Percentiles rank a stretch among this genome's conserved stretches.
These are phyloP conservation scores for Taiozyma sp. DNA, from an alignment of 1,139 yeast species.

Conservation along the genomic window DNA sequence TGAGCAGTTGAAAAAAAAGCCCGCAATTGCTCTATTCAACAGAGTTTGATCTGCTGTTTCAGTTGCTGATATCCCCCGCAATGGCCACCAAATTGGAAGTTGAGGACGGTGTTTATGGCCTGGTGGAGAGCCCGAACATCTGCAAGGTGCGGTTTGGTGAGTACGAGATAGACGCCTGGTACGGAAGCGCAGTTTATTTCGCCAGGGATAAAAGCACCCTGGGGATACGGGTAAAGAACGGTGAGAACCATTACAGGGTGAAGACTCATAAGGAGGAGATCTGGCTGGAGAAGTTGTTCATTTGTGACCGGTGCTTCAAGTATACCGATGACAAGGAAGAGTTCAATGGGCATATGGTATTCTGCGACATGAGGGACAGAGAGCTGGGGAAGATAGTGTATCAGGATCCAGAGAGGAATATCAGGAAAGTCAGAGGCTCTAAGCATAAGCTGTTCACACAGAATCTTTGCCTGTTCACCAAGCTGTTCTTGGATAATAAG, in stretches of 20 bases:
- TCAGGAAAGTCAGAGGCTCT: conserved; percentile 63
- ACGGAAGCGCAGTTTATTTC: conserved; percentile 78
- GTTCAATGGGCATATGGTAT: conserved; percentile 37
- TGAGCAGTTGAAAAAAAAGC: not conserved
- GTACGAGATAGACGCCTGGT: conserved; percentile 72
- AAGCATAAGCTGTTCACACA: conserved; percentile 68
- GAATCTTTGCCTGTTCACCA: conserved; percentile 76
- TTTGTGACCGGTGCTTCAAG: conserved; percentile 82
- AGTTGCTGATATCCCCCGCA: not conserved
- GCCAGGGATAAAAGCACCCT: conserved; percentile 27
- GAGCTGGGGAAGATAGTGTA: conserved; percentile 69
- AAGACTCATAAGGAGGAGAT: conserved; percentile 15
- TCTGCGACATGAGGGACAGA: conserved; percentile 41
- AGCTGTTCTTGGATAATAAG: conserved; percentile 85
- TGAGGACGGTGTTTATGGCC: conserved; percentile 47
- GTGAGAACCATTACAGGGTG: conserved; percentile 7
- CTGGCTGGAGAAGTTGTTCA: conserved; percentile 59
- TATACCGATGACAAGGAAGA: conserved; percentile 46
- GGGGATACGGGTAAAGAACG: conserved; percentile 20
- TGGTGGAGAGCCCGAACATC: conserved; percentile 55
- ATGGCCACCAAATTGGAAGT: conserved; percentile 13
- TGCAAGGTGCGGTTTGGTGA: conserved; percentile 59
- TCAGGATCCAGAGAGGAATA: conserved; percentile 49
- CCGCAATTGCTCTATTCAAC: not conserved
- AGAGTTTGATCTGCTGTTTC: not conserved